Percentiles rank a stretch among this genome's conserved stretches.
Evolutionary conservation across 768 basidiomycete species (phyloP).

Genomic region (Tubosaeta sp.): DNA sequence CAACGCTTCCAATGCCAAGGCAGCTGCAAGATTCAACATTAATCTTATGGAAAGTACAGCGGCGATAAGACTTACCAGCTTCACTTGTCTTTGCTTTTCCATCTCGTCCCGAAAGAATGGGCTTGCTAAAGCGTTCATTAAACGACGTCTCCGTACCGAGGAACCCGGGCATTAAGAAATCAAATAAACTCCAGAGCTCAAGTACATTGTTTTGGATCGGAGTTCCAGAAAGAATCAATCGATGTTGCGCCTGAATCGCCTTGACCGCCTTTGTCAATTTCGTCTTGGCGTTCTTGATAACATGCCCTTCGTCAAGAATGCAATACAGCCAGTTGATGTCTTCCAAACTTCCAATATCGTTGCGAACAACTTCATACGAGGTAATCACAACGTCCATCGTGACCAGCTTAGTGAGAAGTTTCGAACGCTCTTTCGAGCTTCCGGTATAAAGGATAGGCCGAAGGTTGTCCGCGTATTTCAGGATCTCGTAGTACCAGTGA

Average conservation of each 20-base stretch:
- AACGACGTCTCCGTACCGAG: slow-evolving; percentile 93
- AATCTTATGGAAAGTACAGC: background rate
- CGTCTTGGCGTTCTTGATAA: slow-evolving; percentile 98
- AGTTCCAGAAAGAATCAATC: slow-evolving; percentile 92
- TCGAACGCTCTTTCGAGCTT: slow-evolving; percentile 73
- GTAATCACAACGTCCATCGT: slow-evolving; percentile 90
- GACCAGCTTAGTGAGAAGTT: slow-evolving; percentile 59
- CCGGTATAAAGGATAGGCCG: slow-evolving; percentile 87
- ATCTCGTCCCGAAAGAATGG: slow-evolving; percentile 91
- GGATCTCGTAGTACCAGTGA: slow-evolving; percentile 98
- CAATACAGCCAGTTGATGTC: slow-evolving; percentile 88
- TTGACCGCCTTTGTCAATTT: slow-evolving; percentile 98
- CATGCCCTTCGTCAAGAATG: slow-evolving; percentile 95
- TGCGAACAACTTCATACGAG: slow-evolving; percentile 96
- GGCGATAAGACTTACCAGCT: slow-evolving; percentile 64
- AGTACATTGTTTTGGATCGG: slow-evolving; percentile 99
- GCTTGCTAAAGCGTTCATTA: slow-evolving; percentile 94
- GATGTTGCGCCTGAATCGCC: slow-evolving; percentile 82
- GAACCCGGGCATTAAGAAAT: slow-evolving; percentile 99
- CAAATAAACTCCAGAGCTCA: slow-evolving; percentile 97
- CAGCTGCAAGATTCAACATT: slow-evolving; percentile 50
- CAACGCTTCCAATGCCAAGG: slow-evolving; percentile 88
- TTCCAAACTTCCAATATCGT: slow-evolving; percentile 78
- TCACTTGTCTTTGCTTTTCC: slow-evolving; percentile 93
- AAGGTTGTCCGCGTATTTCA: slow-evolving; percentile 85